Evolutionary conservation across 441 rosid genomes (phyloP), one percentile per base, ranked within the genome.

Genomic region (Bruguiera hainesii): DNA sequence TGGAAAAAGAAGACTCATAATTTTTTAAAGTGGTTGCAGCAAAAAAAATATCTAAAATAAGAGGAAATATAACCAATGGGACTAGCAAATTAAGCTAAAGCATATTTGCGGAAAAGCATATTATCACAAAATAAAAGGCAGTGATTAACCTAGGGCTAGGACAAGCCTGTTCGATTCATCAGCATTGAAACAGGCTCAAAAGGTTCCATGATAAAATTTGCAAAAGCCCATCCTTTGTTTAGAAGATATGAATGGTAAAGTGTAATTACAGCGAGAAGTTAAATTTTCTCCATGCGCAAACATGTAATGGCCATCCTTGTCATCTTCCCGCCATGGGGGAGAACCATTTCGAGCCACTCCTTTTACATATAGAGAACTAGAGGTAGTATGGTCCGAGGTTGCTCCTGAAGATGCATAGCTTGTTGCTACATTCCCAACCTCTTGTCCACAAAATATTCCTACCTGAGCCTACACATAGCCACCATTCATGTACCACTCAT

Each of bases 401-500:
- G 81, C 91, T 81, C 85, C 91, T 33, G 88, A 78, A 39, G 82
- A 69, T 76, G 90, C 88, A 84, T 82, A 89, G 93, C 98, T 83
- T 75, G 95, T 83, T 76, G 95, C 63, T 75, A 85, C 66, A 81
- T 79, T 82, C 66, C 92, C 96, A 90, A 86, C 81, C 81, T 89
- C 96, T 84, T 86, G 94, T 71, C 86, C 96, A 89, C 83, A 87
- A 82, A 84, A 84, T 75, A 83, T 81, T 80, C 89, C 96, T 87
- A 90, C 96, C 94, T 90, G 97, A 84, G 87, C 98, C 98, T 93
- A 93, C 97, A 90, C 81, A 88, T 83, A 88, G 75, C 79, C 86
- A 85, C 65, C 84, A 83, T 90, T 80, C 84, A 90, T 79, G 89
- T 65, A 85, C 86, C 89, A 85, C 85, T 75, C 71, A 83, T 82